Conservation (phyloP, 345 rosid genomes). For the Pistacia vera region DNA sequence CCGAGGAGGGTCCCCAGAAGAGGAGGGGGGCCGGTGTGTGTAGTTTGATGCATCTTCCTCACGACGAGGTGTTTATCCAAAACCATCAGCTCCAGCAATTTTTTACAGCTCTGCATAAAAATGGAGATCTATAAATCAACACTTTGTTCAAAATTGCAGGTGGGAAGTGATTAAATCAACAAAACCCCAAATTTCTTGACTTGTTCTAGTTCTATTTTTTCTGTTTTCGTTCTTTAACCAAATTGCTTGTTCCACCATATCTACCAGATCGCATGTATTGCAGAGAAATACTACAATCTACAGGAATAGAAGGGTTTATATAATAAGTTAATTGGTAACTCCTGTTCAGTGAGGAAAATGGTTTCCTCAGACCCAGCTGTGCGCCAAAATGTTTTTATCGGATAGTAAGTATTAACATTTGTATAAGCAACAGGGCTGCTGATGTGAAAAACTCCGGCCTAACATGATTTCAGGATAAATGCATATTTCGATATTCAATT, state of each 20-base stretch:
- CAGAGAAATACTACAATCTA: too few relatives aligned
- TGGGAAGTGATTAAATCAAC: background rate
- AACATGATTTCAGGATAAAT: background rate
- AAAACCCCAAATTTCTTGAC: background rate
- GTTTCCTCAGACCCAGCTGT: background rate
- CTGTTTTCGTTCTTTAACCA: background rate
- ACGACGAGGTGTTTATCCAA: constrained; percentile 64
- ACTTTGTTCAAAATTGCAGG: background rate
- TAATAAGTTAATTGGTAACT: too few relatives aligned
- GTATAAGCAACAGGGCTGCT: too few relatives aligned
- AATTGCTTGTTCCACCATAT: too few relatives aligned
- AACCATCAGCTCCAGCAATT: constrained; percentile 71
- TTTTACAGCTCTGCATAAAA: constrained; percentile 64
- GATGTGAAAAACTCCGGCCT: background rate
- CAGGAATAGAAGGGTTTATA: too few relatives aligned
- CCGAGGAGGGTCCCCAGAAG: constrained; percentile 48
- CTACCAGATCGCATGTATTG: too few relatives aligned
- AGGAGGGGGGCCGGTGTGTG: constrained; percentile 51
- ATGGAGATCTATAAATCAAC: background rate
- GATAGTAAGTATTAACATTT: background rate
- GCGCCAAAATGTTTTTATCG: background rate
- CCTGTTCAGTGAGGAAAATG: too few relatives aligned
- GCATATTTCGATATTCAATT: background rate
- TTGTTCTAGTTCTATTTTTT: background rate
- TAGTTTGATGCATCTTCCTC: constrained; percentile 65